Conservation (phyloP, 2,329 filamentous ascomycete genomes). For the Hymenoscyphus albidus region DNA sequence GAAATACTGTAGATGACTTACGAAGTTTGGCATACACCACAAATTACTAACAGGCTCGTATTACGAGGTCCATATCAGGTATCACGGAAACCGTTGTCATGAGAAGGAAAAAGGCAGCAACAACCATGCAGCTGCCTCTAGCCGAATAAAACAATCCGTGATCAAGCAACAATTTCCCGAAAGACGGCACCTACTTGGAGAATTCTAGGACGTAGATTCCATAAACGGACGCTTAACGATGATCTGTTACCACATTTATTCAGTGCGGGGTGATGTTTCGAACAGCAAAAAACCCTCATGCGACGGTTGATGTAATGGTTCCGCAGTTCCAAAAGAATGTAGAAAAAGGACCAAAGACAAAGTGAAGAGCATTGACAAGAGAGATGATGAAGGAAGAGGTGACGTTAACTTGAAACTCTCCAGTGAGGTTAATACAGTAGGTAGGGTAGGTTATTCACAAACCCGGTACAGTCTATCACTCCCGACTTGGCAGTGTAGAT, state of each 20-base stretch:
- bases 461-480: background rate
- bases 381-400: background rate
- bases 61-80: too few relatives aligned
- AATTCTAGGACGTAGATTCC: too few relatives aligned
- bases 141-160: too few relatives aligned
- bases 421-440: background rate
- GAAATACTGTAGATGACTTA: background rate
- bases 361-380: background rate
- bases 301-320: background rate
- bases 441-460: background rate
- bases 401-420: background rate
- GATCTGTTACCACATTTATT: too few relatives aligned
- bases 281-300: too few relatives aligned
- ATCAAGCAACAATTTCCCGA: too few relatives aligned
- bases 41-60: background rate
- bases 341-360: background rate
- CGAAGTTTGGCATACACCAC: background rate
- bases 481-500: conserved; percentile 1
- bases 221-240: too few relatives aligned
- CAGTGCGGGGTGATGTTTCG: too few relatives aligned
- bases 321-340: background rate
- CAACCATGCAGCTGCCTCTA: too few relatives aligned
- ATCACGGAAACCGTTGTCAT: too few relatives aligned
- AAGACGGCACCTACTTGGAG: too few relatives aligned
- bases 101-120: too few relatives aligned